Percentiles rank a stretch among this genome's conserved stretches.
Evolutionary conservation across 2,329 filamentous ascomycete species (phyloP).

Genomic region (Chaetomium globosum): DNA sequence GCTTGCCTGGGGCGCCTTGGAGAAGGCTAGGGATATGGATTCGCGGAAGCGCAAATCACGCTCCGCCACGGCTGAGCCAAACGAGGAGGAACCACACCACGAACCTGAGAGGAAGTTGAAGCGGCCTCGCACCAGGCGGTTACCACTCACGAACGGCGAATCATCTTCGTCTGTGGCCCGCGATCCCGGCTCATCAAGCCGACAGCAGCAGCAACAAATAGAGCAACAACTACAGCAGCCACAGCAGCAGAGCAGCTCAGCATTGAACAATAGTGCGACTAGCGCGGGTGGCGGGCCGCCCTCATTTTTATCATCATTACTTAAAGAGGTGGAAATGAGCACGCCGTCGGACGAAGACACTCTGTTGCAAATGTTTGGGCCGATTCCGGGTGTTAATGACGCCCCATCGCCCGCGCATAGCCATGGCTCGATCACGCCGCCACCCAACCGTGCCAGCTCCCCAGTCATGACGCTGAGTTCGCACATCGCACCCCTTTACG

Average conservation of each 20-base stretch:
- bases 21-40: slow-evolving; percentile 75
- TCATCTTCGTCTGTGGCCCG: slow-evolving; percentile 44
- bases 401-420: slow-evolving; percentile 68
- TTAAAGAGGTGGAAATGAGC: slow-evolving; percentile 82
- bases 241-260: slow-evolving; percentile 9
- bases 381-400: slow-evolving; percentile 40
- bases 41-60: slow-evolving; percentile 73
- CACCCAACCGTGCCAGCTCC: slow-evolving; percentile 67
- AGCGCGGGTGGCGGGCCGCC: slow-evolving; percentile 55
- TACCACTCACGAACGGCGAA: slow-evolving; percentile 51
- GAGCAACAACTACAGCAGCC: slow-evolving; percentile 3
- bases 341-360: slow-evolving; percentile 61
- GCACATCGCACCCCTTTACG: slow-evolving; percentile 72
- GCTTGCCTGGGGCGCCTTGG: slow-evolving; percentile 86
- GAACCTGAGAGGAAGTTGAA: slow-evolving; percentile 84
- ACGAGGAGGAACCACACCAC: slow-evolving; percentile 65
- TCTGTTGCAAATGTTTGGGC: slow-evolving; percentile 47
- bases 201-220: slow-evolving; percentile 27
- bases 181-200: slow-evolving; percentile 31
- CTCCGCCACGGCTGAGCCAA: slow-evolving; percentile 71
- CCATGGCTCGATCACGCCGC: slow-evolving; percentile 70
- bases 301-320: slow-evolving; percentile 81
- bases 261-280: slow-evolving; percentile 39
- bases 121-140: slow-evolving; percentile 76
- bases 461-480: slow-evolving; percentile 69